These are phyloP conservation scores for Spergularia bocconei DNA, from an alignment of 148 eudicot species.

Conservation along the genomic window DNA sequence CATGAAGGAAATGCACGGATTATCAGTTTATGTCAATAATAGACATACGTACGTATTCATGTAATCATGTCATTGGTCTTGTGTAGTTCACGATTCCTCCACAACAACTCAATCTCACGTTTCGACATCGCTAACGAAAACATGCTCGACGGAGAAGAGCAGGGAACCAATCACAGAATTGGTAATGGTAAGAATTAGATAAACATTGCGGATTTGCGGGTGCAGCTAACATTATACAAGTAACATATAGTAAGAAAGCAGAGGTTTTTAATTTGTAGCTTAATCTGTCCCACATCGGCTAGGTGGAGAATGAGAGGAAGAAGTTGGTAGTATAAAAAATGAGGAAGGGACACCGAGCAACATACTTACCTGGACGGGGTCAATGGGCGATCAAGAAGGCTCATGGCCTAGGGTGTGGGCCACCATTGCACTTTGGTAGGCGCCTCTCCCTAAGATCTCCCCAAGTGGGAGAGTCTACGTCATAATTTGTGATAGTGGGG, in stretches of 20 bases:
- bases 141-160: no score
- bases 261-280: not conserved
- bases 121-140: no score
- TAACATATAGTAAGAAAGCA: not conserved
- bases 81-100: no score
- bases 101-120: no score
- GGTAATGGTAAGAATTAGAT: no score
- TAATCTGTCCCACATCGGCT: not conserved
- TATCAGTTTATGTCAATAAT: no score
- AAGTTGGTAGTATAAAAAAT: not conserved
- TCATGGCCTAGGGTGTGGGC: conserved; percentile 29
- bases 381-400: conserved; percentile 28
- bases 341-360: not conserved
- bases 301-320: not conserved
- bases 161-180: no score
- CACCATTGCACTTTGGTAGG: conserved; percentile 25
- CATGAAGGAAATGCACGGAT: no score
- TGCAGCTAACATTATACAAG: not conserved
- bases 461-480: conserved; percentile 47
- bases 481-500: conserved; percentile 59
- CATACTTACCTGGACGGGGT: conserved; percentile 33
- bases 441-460: conserved; percentile 20
- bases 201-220: not conserved
- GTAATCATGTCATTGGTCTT: no score
- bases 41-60: no score